phyloP scores from a whole-genome alignment of 2,329 filamentous ascomycete genomes.

The Stemphylium vesicarium region DNA sequence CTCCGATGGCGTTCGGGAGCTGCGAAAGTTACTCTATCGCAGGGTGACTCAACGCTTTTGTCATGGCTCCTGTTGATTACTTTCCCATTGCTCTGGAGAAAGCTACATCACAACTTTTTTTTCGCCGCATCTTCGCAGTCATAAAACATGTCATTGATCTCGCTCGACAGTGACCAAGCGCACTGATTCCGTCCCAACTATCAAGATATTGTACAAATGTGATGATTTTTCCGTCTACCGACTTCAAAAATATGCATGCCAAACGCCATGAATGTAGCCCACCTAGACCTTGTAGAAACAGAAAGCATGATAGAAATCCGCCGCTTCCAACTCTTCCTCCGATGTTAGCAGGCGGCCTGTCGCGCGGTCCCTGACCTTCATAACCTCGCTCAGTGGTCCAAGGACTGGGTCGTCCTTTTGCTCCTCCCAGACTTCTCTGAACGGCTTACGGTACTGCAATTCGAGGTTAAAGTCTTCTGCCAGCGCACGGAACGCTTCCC shows the following conservation, averaged over 20 bases:
- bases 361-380: slow-evolving; percentile 82
- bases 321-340: slow-evolving; percentile 87
- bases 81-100: no score
- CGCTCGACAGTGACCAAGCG: no score
- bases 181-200: no score
- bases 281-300: slow-evolving; percentile 91
- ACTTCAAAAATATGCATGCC: background rate
- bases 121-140: no score
- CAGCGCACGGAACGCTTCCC: slow-evolving; percentile 94
- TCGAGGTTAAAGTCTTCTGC: slow-evolving; percentile 98
- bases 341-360: slow-evolving; percentile 72
- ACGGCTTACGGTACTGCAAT: slow-evolving; percentile 89
- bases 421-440: slow-evolving; percentile 87
- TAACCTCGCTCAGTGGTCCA: slow-evolving; percentile 88
- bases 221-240: background rate
- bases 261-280: slow-evolving; percentile 4
- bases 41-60: no score
- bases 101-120: no score
- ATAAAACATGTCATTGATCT: no score
- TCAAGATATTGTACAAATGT: background rate
- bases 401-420: slow-evolving; percentile 86
- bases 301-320: slow-evolving; percentile 86
- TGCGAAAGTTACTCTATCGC: no score
- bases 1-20: no score
- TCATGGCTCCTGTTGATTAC: no score